phyloP scores from a whole-genome alignment of 2,329 filamentous ascomycete species.

The Stylonectria norvegica region DNA sequence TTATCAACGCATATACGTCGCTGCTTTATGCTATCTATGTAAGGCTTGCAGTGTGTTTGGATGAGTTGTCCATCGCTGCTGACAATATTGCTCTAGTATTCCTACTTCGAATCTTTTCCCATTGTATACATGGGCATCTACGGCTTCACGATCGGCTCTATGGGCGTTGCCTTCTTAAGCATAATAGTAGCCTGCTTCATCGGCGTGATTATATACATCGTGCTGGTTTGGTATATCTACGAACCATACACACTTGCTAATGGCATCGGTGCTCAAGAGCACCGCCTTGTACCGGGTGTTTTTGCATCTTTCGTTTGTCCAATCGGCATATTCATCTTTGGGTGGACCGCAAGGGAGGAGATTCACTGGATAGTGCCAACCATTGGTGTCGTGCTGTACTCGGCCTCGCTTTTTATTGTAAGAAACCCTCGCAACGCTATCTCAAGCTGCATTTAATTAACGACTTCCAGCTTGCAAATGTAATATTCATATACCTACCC shows the following conservation, averaged over 20 bases:
- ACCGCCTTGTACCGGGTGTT: conserved; percentile 16
- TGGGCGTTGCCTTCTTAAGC: conserved; percentile 59
- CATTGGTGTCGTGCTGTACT: conserved; percentile 53
- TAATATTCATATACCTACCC: conserved; percentile 18
- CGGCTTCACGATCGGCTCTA: conserved; percentile 52
- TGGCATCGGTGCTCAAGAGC: conserved; percentile 5
- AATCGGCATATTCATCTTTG: conserved; percentile 64
- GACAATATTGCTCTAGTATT: too few species aligned
- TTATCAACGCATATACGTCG: conserved; percentile 37
- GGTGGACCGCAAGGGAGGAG: conserved; percentile 60
- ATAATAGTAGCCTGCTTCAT: too few species aligned
- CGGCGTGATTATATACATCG: conserved; percentile 56
- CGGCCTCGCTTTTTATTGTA: conserved; percentile 45
- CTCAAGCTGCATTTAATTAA: too few species aligned
- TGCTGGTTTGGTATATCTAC: conserved; percentile 20
- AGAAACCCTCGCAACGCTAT: too few species aligned
- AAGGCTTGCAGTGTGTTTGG: too few species aligned
- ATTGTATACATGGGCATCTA: conserved; percentile 44
- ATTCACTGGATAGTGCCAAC: conserved; percentile 59
- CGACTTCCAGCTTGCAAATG: too few species aligned
- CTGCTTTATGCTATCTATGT: conserved; percentile 51
- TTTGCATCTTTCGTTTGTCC: conserved; percentile 60
- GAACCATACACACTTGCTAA: conserved; percentile 6
- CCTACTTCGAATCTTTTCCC: conserved; percentile 59
- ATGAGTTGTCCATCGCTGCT: too few species aligned